Evolutionary conservation across 257 asterid genomes (phyloP), one percentile per base, ranked within the genome.

Genomic region (Ligustrum vulgare): DNA sequence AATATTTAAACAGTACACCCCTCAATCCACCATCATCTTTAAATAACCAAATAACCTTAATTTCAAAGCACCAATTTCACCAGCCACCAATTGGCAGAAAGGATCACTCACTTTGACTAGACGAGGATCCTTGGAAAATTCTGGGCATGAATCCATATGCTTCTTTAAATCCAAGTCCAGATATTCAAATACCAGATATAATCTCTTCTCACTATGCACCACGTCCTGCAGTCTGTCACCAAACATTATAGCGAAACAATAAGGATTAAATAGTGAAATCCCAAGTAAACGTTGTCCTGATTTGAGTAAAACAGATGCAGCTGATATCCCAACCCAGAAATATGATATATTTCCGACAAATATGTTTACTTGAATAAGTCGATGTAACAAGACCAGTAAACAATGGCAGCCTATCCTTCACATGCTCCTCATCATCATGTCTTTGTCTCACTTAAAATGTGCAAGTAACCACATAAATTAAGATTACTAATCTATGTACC

Each of bases 141-240:
- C 97, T 35, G 99, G 99, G 78, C 87, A 87, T 8, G 99, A 82
- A 85, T 94, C 99, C 99, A 94, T 94, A 80, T 94, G 99, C 75
- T 94, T 94, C 91, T 92, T 94, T 91, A 94, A 85, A 81, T 94
- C 98, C 91, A 92, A 85, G 86, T 94, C 99, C 84, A 94, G 91
- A 78, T 92, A 94, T 85, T 94, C 99, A 87, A 94, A 94, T 6
- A 94, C 98, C 77, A 94, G 89, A 80, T 94, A 94, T 76, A 94
- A 77, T 25, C 99, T 90, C 81, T 84, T 94, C 86, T 94, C 99
- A 72, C 94, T 87, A 79, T 94, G 99, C 82, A 94, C 98, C 82
- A 94, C 99, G 71, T 94, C 99, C 85, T 92, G 98, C 91, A 94
- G 84, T 96, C 98, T 94, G 87, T 36, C 70, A 77, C 62, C 75